These are phyloP conservation scores for Ceratocystis destructans DNA, from an alignment of 2,329 filamentous ascomycete species.

Conservation along the genomic window DNA sequence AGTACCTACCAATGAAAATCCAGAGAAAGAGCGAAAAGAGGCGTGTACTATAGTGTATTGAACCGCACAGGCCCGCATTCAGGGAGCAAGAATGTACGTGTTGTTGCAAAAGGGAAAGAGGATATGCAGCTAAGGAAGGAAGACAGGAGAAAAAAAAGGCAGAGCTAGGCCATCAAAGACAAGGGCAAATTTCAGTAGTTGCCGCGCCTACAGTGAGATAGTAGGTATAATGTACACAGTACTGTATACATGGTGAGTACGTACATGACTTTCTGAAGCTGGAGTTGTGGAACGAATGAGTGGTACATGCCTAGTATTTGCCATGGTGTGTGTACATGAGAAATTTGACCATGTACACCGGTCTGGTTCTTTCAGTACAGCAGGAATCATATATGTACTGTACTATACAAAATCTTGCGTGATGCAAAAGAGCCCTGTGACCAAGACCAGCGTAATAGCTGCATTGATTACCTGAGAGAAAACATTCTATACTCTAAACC, in stretches of 20 bases:
- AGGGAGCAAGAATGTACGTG: not conserved
- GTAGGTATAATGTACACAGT: not conserved
- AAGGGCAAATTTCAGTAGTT: not conserved
- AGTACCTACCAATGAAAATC: not conserved
- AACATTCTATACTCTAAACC: too few species aligned
- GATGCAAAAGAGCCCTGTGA: too few species aligned
- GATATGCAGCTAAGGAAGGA: slow-evolving; percentile 1
- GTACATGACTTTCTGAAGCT: not conserved
- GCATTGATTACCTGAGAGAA: too few species aligned
- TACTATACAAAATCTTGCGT: too few species aligned
- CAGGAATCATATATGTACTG: too few species aligned
- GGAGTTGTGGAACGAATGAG: not conserved
- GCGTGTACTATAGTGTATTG: not conserved
- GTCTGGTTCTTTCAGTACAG: not conserved
- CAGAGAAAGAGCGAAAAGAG: not conserved
- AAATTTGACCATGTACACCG: not conserved
- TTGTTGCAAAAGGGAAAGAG: not conserved
- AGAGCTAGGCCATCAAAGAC: not conserved
- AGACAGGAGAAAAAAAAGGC: not conserved
- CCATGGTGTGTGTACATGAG: not conserved
- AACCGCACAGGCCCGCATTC: not conserved
- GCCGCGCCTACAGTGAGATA: not conserved
- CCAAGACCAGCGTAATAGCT: too few species aligned
- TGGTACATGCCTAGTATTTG: not conserved
- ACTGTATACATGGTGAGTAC: not conserved